Evolutionary conservation across 257 asterid genomes (phyloP).

Genomic region (Coffea canephora): DNA sequence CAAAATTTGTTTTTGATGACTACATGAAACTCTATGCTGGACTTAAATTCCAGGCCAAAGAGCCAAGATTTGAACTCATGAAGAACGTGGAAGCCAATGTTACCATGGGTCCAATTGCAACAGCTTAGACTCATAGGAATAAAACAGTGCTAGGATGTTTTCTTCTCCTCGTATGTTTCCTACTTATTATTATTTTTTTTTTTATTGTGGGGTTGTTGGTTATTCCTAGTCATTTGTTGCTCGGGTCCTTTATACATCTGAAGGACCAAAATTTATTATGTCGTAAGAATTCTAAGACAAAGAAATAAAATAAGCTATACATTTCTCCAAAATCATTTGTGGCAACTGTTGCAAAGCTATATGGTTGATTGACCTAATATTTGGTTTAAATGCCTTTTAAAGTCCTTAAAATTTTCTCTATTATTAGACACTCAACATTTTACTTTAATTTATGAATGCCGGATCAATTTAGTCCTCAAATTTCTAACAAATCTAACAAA

Average conservation of each 20-base stretch:
- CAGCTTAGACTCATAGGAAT: too few species aligned
- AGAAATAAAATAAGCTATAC: neutral
- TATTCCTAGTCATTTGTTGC: neutral
- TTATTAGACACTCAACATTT: too few species aligned
- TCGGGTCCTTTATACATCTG: neutral
- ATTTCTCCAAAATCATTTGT: too few species aligned
- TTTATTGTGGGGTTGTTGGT: neutral
- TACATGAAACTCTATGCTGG: slow-evolving; percentile 31
- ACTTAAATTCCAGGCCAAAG: slow-evolving; percentile 27
- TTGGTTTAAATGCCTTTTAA: too few species aligned
- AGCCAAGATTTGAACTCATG: slow-evolving; percentile 34
- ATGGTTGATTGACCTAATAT: slow-evolving; percentile 40
- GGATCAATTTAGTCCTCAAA: too few species aligned
- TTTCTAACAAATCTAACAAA: too few species aligned
- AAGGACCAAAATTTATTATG: neutral
- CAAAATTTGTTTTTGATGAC: slow-evolving; percentile 26
- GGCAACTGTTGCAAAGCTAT: slow-evolving; percentile 43
- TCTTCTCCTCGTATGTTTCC: neutral
- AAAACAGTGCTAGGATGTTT: neutral
- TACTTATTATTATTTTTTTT: neutral
- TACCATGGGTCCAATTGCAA: too few species aligned
- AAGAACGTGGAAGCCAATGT: slow-evolving; percentile 13
- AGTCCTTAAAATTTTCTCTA: too few species aligned
- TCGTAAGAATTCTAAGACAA: neutral
- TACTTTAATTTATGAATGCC: too few species aligned